These are phyloP conservation scores for Cardamine occulta DNA, from an alignment of 345 rosid genomes.

Conservation along the genomic window DNA sequence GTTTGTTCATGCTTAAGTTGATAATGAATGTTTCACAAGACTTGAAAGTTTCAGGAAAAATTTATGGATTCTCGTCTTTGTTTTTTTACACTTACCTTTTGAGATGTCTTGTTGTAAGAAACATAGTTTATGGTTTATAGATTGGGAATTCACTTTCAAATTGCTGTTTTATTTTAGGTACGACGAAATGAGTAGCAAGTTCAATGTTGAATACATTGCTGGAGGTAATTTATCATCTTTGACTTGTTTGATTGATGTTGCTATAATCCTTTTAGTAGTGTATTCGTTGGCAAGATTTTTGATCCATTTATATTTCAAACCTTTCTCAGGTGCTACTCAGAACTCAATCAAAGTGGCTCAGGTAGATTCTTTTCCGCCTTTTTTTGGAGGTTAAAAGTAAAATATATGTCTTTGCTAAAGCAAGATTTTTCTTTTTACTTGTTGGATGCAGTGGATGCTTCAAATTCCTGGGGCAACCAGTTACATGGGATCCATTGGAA, in stretches of 20 bases:
- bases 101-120: neutral
- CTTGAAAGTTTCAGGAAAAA: neutral
- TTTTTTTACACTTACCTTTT: neutral
- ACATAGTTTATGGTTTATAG: conserved; percentile 1
- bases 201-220: conserved; percentile 46
- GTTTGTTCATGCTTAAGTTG: neutral
- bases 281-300: neutral
- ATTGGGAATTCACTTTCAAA: neutral
- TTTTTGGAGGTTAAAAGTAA: neutral
- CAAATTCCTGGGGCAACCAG: conserved; percentile 88
- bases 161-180: conserved; percentile 24
- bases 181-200: conserved; percentile 42
- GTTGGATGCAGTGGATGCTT: conserved; percentile 82
- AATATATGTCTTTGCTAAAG: neutral
- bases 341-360: conserved; percentile 95
- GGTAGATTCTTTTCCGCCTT: conserved; percentile 43
- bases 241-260: neutral
- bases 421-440: neutral
- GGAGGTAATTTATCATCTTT: conserved; percentile 36
- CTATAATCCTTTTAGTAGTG: neutral
- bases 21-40: neutral
- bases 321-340: conserved; percentile 61
- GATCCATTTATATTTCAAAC: neutral
- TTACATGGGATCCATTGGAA: conserved; percentile 93
- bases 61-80: too few species aligned